These are phyloP conservation scores for Cubamyces sp. DNA, from an alignment of 768 basidiomycete genomes.

Conservation along the genomic window DNA sequence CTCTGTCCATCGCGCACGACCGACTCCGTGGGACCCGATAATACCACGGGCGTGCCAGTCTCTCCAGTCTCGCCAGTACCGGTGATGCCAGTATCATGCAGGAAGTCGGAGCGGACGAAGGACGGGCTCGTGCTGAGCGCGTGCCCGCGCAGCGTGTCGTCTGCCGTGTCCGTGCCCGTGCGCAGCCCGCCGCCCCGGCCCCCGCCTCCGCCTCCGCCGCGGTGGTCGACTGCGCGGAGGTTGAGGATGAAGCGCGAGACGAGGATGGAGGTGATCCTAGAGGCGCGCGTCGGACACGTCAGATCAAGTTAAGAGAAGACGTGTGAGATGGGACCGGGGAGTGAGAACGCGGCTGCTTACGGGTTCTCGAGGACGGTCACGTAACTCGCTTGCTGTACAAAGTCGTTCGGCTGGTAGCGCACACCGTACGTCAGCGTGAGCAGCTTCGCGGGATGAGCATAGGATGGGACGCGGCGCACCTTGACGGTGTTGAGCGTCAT, in stretches of 20 bases:
- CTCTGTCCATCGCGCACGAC: too few relatives aligned
- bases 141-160: not conserved
- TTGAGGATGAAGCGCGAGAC: slow-evolving; percentile 21
- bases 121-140: not conserved
- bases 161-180: too few relatives aligned
- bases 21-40: too few relatives aligned
- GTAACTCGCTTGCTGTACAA: slow-evolving; percentile 16
- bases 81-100: too few relatives aligned
- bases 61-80: too few relatives aligned
- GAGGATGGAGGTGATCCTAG: slow-evolving; percentile 17
- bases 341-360: not conserved
- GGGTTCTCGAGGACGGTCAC: slow-evolving; percentile 17
- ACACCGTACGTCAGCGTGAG: not conserved
- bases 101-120: not conserved
- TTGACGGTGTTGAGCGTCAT: slow-evolving; percentile 15
- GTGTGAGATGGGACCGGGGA: not conserved
- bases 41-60: too few relatives aligned
- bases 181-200: not conserved
- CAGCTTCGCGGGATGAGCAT: not conserved
- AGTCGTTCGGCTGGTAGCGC: slow-evolving; percentile 9
- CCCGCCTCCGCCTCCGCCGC: not conserved
- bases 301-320: too few relatives aligned
- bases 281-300: not conserved
- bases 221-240: slow-evolving; percentile 18
- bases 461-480: not conserved